Percentiles rank a stretch among this genome's conserved stretches.
Evolutionary conservation across 345 rosid species (phyloP).

Genomic region (Hibiscus syriacus): DNA sequence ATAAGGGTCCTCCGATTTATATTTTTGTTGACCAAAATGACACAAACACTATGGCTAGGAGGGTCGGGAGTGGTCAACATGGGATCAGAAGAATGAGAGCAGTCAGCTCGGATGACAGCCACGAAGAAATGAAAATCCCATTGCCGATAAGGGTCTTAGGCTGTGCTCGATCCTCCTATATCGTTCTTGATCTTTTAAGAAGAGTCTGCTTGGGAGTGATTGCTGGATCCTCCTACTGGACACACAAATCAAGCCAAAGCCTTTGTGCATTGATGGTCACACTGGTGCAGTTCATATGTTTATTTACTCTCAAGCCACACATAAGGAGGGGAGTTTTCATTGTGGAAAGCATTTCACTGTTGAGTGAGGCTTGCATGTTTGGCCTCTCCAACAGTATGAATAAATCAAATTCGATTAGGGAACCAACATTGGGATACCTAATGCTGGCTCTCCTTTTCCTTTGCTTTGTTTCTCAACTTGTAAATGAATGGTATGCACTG

Average conservation of each 20-base stretch:
- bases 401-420: constrained; percentile 15
- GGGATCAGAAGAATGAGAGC: constrained; percentile 51
- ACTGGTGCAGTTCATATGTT: constrained; percentile 25
- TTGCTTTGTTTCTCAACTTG: constrained; percentile 29
- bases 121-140: constrained; percentile 28
- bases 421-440: constrained; percentile 18
- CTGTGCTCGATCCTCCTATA: constrained; percentile 38
- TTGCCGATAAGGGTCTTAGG: constrained; percentile 22
- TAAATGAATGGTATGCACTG: constrained; percentile 41
- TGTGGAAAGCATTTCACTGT: constrained; percentile 35
- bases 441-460: constrained; percentile 42
- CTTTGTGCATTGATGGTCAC: constrained; percentile 34
- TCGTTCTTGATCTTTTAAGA: constrained; percentile 40
- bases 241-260: constrained; percentile 24
- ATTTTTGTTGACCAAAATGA: constrained; percentile 31
- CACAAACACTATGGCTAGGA: constrained; percentile 24
- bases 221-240: constrained; percentile 27
- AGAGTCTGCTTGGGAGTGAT: constrained; percentile 35
- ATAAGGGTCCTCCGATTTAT: constrained; percentile 38
- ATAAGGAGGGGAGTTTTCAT: constrained; percentile 31
- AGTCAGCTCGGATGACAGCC: constrained; percentile 38
- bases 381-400: constrained; percentile 22
- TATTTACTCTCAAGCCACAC: constrained; percentile 34
- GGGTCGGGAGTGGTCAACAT: constrained; percentile 31
- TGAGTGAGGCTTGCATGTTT: constrained; percentile 36